A percentile compares a stretch with the other conserved stretches of the same genome.
Conservation (phyloP, 306 rosid genomes). For the Carpinus viminea region DNA sequence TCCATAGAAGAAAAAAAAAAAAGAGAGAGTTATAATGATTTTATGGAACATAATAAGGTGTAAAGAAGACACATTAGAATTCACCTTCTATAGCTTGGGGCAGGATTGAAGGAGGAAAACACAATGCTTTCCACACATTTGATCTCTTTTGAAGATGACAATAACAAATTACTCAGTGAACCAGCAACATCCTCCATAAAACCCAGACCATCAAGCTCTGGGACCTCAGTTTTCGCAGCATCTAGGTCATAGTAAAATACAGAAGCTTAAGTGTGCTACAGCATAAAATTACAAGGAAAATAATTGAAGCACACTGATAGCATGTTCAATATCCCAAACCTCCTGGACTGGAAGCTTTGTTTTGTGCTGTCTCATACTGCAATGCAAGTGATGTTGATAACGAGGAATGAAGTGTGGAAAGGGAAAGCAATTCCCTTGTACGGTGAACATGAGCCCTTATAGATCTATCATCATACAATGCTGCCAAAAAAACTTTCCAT, state of each 20-base stretch:
- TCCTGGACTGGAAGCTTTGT: slow-evolving; percentile 65
- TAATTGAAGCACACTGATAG: not conserved
- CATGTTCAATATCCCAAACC: slow-evolving; percentile 47
- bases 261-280: slow-evolving; percentile 31
- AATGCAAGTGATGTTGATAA: slow-evolving; percentile 95
- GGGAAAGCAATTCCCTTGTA: slow-evolving; percentile 89
- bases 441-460: slow-evolving; percentile 98
- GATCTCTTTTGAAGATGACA: slow-evolving; percentile 69
- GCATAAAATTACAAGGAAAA: slow-evolving; percentile 8
- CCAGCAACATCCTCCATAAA: slow-evolving; percentile 95
- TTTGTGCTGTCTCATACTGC: slow-evolving; percentile 72
- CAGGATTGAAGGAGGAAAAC: slow-evolving; percentile 96
- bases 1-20: not conserved
- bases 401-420: slow-evolving; percentile 87
- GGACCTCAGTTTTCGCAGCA: slow-evolving; percentile 60
- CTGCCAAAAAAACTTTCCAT: slow-evolving; percentile 50
- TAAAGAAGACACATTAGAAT: slow-evolving; percentile 5
- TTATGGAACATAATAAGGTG: slow-evolving; percentile 9
- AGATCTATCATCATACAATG: slow-evolving; percentile 97
- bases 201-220: slow-evolving; percentile 90
- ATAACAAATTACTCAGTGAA: slow-evolving; percentile 74
- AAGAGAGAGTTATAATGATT: not conserved
- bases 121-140: slow-evolving; percentile 86
- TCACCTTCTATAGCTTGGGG: slow-evolving; percentile 96
- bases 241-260: slow-evolving; percentile 45